phyloP scores from a whole-genome alignment of 106 monocot species.

The Ottelia alismoides region DNA sequence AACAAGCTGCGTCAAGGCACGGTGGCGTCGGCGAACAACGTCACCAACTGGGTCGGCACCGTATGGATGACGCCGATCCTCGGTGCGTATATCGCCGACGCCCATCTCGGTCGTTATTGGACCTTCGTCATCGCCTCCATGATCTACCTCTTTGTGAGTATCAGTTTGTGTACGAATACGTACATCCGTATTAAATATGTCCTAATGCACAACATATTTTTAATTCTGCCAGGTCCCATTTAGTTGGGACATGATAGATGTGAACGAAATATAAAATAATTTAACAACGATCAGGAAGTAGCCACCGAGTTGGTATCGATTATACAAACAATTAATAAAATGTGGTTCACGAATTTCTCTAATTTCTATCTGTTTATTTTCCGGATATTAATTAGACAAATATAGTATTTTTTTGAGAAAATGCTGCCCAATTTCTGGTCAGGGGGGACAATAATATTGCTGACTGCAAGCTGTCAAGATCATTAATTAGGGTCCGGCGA shows the following conservation, averaged over 20 bases:
- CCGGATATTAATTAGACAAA: neutral
- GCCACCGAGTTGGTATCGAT: neutral
- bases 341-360: neutral
- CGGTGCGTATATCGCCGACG: constrained; percentile 82
- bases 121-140: constrained; percentile 57
- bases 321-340: neutral
- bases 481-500: too few species aligned
- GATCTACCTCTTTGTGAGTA: constrained; percentile 54
- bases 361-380: neutral
- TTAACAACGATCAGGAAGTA: neutral
- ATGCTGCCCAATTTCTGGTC: neutral
- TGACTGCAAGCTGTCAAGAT: too few species aligned
- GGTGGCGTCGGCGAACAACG: constrained; percentile 68
- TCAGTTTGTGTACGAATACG: too few species aligned
- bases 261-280: neutral
- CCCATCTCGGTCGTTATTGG: constrained; percentile 78
- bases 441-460: neutral
- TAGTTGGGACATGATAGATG: neutral
- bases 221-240: neutral
- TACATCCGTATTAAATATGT: neutral
- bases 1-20: constrained; percentile 73
- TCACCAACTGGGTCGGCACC: constrained; percentile 86
- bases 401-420: too few species aligned
- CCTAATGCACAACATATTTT: neutral
- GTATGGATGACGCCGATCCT: constrained; percentile 73